Conservation (phyloP, 2,329 filamentous ascomycete species). For the Plenodomus tracheiphilus region DNA sequence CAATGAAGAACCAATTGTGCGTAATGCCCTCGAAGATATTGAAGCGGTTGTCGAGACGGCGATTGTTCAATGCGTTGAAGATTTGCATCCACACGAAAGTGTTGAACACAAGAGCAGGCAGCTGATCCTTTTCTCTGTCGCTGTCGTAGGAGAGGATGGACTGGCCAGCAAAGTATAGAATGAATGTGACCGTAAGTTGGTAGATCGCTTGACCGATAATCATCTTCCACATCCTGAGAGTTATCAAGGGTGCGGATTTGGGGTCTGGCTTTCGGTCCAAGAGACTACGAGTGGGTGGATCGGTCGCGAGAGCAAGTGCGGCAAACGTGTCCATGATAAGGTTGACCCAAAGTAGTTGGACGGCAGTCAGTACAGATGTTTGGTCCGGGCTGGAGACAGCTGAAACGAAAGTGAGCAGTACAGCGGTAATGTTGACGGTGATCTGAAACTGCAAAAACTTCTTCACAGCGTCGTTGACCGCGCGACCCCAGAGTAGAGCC, state of each 20-base stretch:
- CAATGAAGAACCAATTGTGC: slow-evolving; percentile 86
- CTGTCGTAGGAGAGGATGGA: slow-evolving; percentile 63
- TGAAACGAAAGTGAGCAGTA: slow-evolving; percentile 83
- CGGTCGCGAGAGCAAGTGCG: slow-evolving; percentile 83
- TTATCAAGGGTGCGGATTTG: slow-evolving; percentile 77
- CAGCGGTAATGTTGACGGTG: slow-evolving; percentile 90
- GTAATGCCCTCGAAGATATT: slow-evolving; percentile 92
- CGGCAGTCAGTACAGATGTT: slow-evolving; percentile 78
- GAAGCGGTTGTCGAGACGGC: slow-evolving; percentile 89
- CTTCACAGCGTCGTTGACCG: slow-evolving; percentile 49
- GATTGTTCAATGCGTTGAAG: slow-evolving; percentile 98
- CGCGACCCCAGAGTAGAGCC: slow-evolving; percentile 74
- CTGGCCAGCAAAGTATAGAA: slow-evolving; percentile 76
- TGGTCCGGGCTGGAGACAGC: slow-evolving; percentile 73
- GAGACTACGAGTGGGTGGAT: slow-evolving; percentile 82
- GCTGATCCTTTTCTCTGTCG: slow-evolving; percentile 49
- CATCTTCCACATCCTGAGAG: slow-evolving; percentile 97
- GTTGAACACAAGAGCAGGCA: slow-evolving; percentile 90
- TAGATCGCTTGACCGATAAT: slow-evolving; percentile 91
- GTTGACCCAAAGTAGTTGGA: slow-evolving; percentile 95
- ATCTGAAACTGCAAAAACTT: slow-evolving; percentile 65
- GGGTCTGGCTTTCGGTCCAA: slow-evolving; percentile 78
- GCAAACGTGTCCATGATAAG: slow-evolving; percentile 97
- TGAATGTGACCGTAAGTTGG: slow-evolving; percentile 76
- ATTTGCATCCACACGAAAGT: slow-evolving; percentile 99